Evolutionary conservation across 179 eudicot genomes (phyloP).

Genomic region (Sideroxylon spinosum): DNA sequence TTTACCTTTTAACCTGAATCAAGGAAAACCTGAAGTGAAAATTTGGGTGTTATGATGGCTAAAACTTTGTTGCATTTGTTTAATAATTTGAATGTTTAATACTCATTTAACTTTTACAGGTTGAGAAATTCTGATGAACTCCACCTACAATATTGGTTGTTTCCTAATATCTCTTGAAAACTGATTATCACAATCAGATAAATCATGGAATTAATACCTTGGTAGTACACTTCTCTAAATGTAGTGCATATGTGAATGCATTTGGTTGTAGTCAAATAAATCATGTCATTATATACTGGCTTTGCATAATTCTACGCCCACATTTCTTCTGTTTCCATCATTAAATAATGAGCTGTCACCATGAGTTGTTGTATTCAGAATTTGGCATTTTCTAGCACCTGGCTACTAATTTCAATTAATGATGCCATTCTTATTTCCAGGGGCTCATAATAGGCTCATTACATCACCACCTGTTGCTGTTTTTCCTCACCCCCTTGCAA

Average conservation of each 20-base stretch:
- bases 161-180: neutral
- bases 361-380: neutral
- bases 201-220: neutral
- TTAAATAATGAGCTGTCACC: conserved; percentile 8
- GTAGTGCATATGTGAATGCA: neutral
- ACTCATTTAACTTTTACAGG: neutral
- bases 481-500: conserved; percentile 95
- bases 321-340: conserved; percentile 10
- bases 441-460: conserved; percentile 79
- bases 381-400: conserved; percentile 8
- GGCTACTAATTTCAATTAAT: neutral
- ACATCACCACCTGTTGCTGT: conserved; percentile 94
- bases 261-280: neutral
- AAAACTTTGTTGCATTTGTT: neutral
- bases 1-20: neutral
- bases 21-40: neutral
- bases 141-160: neutral
- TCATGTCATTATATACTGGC: neutral
- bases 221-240: neutral
- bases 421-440: conserved; percentile 34
- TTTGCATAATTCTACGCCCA: neutral
- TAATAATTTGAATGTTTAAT: neutral
- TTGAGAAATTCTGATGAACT: neutral
- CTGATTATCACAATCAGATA: neutral
- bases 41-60: neutral